Evolutionary conservation across 1,284 basidiomycete genomes (phyloP), one percentile per base, ranked within the genome.

Genomic region (Fomitopsis palustris): DNA sequence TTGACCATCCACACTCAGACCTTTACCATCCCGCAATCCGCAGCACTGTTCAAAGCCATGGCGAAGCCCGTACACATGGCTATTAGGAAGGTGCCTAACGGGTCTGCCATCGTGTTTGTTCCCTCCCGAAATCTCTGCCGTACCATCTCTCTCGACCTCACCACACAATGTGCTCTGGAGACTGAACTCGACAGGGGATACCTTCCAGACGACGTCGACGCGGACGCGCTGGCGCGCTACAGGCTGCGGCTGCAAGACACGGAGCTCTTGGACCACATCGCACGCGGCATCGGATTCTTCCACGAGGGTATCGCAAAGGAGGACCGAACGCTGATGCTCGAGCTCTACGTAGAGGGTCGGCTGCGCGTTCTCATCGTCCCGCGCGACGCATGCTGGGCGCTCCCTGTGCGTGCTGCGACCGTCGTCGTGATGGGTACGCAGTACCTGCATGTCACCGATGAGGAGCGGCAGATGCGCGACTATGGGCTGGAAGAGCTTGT

Each of bases 351-450:
- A 0, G 86, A 91, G 59, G 92, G 93, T 0, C 78, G 92, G 29
- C 70, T 99, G 33, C 86, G 88, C n/a, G 88, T 95, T 4, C 77
- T 99, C 39, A 78, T 99, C 60, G 87, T 86, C 0, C 87, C 96
- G 0, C 85, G 88, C 39, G 93, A 96, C 51, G 81, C 87, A 23
- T 92, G 90, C 69, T 97, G 95, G 95, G 87, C 84, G 21, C 73
- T 98, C 14, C 92, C 94, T 3, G 83, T 95, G 14, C 84, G 87
- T 38, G 92, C 92, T 0, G 81, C 83, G 4, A 84, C 86, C 3
- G 95, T 98, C 16, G 80, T 98, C 38, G 88, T 95, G 53, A 91
- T 98, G 88, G 92, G 95, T 27, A 95, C 96, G 6, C 96, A 99
- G 72, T 97, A 93, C 71, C 74, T 89, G 35, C 79, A 86, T 53